Evolutionary conservation across 129 eudicot species (phyloP).

Genomic region (Pseudognaphalium luteoalbum): DNA sequence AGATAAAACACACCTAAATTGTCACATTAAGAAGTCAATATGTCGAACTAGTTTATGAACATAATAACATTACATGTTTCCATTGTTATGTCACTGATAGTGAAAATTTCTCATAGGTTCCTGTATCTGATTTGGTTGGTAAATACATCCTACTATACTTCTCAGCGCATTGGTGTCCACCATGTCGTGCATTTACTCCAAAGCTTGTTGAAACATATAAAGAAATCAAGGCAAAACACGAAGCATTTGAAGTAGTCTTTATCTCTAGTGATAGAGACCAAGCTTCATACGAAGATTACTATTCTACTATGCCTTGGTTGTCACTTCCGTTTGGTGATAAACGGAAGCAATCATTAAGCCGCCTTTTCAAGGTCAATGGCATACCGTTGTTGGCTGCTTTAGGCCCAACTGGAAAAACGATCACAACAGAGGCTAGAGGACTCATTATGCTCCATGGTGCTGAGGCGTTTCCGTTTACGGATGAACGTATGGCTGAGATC

Average conservation of each 20-base stretch:
- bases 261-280: constrained; percentile 79
- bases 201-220: constrained; percentile 65
- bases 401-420: constrained; percentile 65
- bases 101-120: constrained; percentile 44
- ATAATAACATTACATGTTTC: background rate
- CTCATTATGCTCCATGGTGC: constrained; percentile 67
- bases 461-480: constrained; percentile 79
- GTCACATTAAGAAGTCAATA: background rate
- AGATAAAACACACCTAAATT: background rate
- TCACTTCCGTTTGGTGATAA: constrained; percentile 76
- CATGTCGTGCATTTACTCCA: constrained; percentile 83
- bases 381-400: constrained; percentile 68
- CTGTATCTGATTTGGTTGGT: constrained; percentile 73
- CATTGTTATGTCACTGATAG: background rate
- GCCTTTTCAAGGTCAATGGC: constrained; percentile 64
- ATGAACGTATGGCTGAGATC: constrained; percentile 65
- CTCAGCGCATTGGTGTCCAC: constrained; percentile 93
- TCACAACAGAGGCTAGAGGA: constrained; percentile 68
- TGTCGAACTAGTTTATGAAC: background rate
- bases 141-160: constrained; percentile 66
- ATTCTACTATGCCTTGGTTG: constrained; percentile 80
- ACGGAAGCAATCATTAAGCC: constrained; percentile 51
- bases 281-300: constrained; percentile 62
- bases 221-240: constrained; percentile 51
- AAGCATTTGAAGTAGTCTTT: constrained; percentile 65